A percentile compares a stretch with the other conserved stretches of the same genome.
Evolutionary conservation across 2,329 filamentous ascomycete genomes (phyloP).

Genomic region (Colletotrichum sp.): DNA sequence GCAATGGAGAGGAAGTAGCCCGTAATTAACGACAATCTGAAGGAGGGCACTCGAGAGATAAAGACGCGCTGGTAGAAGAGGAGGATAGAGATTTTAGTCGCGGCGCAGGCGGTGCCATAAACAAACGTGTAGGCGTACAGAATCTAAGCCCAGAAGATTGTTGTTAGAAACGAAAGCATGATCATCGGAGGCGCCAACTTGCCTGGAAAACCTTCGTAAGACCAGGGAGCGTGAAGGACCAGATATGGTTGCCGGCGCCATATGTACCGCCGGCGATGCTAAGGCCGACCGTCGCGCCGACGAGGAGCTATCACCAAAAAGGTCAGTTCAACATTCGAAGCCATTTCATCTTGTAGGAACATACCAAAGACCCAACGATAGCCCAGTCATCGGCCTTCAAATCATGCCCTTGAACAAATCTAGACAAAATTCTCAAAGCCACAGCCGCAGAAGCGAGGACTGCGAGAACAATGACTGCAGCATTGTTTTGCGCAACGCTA

Average conservation of each 20-base stretch:
- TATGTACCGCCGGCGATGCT: not conserved
- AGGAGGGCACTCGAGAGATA: not conserved
- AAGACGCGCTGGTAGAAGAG: slow-evolving; percentile 22
- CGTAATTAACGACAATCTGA: not conserved
- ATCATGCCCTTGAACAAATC: not conserved
- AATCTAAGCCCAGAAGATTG: not conserved
- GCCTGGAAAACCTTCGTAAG: not conserved
- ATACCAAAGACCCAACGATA: not conserved
- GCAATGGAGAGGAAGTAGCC: slow-evolving; percentile 1
- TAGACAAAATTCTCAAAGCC: not conserved
- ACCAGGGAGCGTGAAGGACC: not conserved
- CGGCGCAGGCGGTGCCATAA: slow-evolving; percentile 16
- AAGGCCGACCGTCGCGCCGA: not conserved
- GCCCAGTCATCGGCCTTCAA: slow-evolving; percentile 7
- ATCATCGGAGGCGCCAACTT: not conserved
- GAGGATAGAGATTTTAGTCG: slow-evolving; percentile 21
- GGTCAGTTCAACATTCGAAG: not conserved
- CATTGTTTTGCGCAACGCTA: not conserved
- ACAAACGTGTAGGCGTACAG: slow-evolving; percentile 20
- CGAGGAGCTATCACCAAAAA: not conserved
- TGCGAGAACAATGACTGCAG: not conserved
- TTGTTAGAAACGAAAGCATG: not conserved
- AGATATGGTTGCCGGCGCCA: slow-evolving; percentile 8
- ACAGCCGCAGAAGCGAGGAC: not conserved
- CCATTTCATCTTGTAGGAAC: not conserved